These are phyloP conservation scores for Camellia oleifera DNA, from an alignment of 179 eudicot genomes.

Conservation along the genomic window DNA sequence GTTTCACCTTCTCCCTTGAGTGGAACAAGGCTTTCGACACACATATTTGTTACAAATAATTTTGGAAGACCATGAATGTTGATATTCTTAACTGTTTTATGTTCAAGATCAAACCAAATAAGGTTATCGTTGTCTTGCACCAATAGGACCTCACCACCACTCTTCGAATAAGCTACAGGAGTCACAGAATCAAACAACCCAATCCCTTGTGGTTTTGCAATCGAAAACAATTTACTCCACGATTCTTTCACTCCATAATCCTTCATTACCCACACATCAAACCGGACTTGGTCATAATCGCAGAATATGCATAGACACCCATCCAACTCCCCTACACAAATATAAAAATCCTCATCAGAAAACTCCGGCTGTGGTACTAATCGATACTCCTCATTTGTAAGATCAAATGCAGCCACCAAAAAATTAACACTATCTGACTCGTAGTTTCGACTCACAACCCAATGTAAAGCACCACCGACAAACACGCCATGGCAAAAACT, in stretches of 20 bases:
- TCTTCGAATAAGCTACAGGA: conserved; percentile 31
- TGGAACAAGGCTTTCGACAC: conserved; percentile 3
- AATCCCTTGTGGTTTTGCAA: not conserved
- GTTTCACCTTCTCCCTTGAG: not conserved
- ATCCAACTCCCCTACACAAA: conserved; percentile 17
- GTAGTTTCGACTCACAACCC: conserved; percentile 15
- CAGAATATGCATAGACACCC: conserved; percentile 20
- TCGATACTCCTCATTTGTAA: conserved; percentile 22
- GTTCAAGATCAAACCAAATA: conserved; percentile 29
- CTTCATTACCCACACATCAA: conserved; percentile 43
- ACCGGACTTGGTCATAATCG: not conserved
- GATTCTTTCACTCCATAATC: conserved; percentile 29
- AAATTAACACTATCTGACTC: not conserved
- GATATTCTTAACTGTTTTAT: conserved; percentile 1
- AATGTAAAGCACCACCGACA: conserved; percentile 24
- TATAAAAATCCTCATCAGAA: not conserved
- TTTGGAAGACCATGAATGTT: not conserved
- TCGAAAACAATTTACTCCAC: conserved; percentile 24
- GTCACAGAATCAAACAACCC: not conserved
- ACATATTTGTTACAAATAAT: not conserved
- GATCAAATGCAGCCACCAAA: conserved; percentile 25
- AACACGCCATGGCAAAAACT: conserved; percentile 15
- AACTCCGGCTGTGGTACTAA: conserved; percentile 14
- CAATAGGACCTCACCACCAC: conserved; percentile 26
- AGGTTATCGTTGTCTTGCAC: conserved; percentile 24